These are phyloP conservation scores for Lactarius psammicola DNA, from an alignment of 768 basidiomycete species.

Conservation along the genomic window DNA sequence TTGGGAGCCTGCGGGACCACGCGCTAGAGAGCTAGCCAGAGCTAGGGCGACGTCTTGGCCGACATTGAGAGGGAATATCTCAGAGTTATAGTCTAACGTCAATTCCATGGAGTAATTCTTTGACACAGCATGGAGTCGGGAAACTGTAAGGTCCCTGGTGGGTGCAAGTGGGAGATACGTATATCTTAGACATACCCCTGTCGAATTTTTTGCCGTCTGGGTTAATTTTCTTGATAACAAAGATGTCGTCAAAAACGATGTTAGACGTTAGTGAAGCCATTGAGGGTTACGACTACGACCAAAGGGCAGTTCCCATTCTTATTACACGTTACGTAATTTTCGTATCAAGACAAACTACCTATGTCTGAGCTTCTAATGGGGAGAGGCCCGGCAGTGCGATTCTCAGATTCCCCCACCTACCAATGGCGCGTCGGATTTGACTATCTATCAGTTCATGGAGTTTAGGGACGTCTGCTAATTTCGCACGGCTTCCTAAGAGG, in stretches of 20 bases:
- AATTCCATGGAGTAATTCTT: slow-evolving; percentile 91
- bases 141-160: slow-evolving; percentile 54
- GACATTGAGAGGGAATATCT: slow-evolving; percentile 72
- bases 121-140: slow-evolving; percentile 84
- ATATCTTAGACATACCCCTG: slow-evolving; percentile 62
- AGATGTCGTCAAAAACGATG: slow-evolving; percentile 92
- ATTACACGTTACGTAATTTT: slow-evolving; percentile 4
- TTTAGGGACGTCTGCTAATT: slow-evolving; percentile 96
- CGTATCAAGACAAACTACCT: slow-evolving; percentile 26
- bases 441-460: slow-evolving; percentile 90
- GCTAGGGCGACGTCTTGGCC: slow-evolving; percentile 81
- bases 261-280: slow-evolving; percentile 48
- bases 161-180: neutral
- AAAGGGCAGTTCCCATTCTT: neutral
- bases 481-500: slow-evolving; percentile 94
- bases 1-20: slow-evolving; percentile 48
- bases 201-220: slow-evolving; percentile 97
- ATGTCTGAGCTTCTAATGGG: slow-evolving; percentile 33
- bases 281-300: neutral
- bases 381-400: slow-evolving; percentile 65
- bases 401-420: slow-evolving; percentile 57
- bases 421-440: slow-evolving; percentile 45
- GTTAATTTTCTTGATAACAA: slow-evolving; percentile 80
- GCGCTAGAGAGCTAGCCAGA: slow-evolving; percentile 75
- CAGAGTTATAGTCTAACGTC: slow-evolving; percentile 91